Evolutionary conservation across 2,329 filamentous ascomycete genomes (phyloP), one percentile per base, ranked within the genome.

Genomic region (Bipolaris oryzae): DNA sequence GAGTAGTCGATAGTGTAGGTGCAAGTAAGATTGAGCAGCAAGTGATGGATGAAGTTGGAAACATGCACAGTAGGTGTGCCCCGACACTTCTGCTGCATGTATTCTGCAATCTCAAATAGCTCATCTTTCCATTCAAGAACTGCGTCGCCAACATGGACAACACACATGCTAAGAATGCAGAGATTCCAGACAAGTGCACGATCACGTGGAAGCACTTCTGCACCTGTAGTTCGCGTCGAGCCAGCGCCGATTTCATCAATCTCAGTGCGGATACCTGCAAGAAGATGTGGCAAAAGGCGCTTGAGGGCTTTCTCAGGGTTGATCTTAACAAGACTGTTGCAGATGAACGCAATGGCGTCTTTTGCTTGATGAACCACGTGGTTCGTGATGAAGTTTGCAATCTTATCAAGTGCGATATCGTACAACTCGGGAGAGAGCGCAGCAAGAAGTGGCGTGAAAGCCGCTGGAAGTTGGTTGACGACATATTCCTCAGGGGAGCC

Each of bases 321-420:
- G 65, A 96, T 92, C 78, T 98, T 98, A 82, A 95, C 96, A 21
- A 99, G 83, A 0, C 92, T 91, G 76, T 97, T 98, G 78, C 94
- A 91, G 51, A 98, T 98, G 84, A 96, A 99, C 1, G 96, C 95
- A 90, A 99, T 97, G 7, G 95, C 94, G 81, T 99, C 95, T 63
- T 94, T 84, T 50, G 95, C 94, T 77, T 98, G 95, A 69, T 99
- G 93, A 16, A 99, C 94, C 46, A 99, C 95, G 78, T 98, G 95
- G 61, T 91, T 91, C 1, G 90, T 89, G 23, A 97, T 90, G 74
- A 99, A 99, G 31, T 91, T 87, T 2, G 92, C 90, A 66, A 99
- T 87, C 80, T 98, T 98, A 58, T 96, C 90, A 48, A 99, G 79
- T 0, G 91, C 92, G 73, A 95, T 85, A 69, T 98, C 95, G 69